A percentile compares a stretch with the other conserved stretches of the same genome.
phyloP scores from a whole-genome alignment of 371 early-diverging fungal species.

The Smittium culicis region DNA sequence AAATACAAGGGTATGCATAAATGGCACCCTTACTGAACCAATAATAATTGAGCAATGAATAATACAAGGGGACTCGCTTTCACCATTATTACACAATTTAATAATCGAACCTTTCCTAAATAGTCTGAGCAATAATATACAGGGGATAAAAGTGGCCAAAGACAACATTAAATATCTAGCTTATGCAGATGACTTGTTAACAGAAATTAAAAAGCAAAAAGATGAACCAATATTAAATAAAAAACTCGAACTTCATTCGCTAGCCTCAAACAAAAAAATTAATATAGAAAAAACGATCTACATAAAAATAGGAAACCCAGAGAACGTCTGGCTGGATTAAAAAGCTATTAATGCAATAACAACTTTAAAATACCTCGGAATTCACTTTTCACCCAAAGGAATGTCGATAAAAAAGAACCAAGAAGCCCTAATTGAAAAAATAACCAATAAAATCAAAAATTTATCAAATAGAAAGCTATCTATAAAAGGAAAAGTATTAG shows the following conservation, averaged over 20 bases:
- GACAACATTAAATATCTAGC: neutral
- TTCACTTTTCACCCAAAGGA: neutral
- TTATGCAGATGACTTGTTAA: constrained; percentile 14
- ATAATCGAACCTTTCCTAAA: constrained; percentile 13
- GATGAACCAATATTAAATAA: neutral
- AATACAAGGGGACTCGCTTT: constrained; percentile 13
- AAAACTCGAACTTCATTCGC: constrained; percentile 3
- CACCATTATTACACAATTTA: constrained; percentile 14
- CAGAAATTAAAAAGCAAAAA: neutral
- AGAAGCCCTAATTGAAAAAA: neutral
- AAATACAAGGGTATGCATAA: constrained; percentile 3
- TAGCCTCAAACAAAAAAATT: constrained; percentile 7
- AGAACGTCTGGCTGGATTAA: neutral
- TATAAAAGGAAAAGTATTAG: constrained; percentile 5
- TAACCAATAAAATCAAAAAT: constrained; percentile 3
- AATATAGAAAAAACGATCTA: constrained; percentile 3
- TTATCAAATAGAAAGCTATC: neutral
- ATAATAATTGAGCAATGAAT: constrained; percentile 11
- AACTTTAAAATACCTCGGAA: constrained; percentile 8
- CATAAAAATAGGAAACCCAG: constrained; percentile 1
- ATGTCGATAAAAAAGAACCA: neutral
- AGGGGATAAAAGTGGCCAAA: neutral
- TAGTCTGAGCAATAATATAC: neutral
- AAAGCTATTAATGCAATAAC: neutral
- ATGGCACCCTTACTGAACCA: constrained; percentile 7